Base-by-base conservation (phyloP, 495 filamentous ascomycete species). In the Extremus antarcticus region DNA sequence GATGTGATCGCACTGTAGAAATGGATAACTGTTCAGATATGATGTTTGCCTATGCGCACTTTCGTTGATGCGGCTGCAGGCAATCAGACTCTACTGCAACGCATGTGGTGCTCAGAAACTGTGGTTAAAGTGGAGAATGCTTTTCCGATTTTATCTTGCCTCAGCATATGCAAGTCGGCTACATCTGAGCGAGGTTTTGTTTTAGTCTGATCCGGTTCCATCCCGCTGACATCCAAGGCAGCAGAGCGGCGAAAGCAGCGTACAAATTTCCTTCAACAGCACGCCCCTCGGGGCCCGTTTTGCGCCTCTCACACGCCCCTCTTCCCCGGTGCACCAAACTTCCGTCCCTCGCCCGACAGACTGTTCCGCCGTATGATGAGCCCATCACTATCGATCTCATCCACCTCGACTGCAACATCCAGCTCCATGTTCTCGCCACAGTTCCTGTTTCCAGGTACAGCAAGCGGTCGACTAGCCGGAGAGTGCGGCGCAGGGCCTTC, bases 351-450 rank as follows among this genome's bases (percentile, higher is more conserved):
- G 29, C 13, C 29, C 29, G 29, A 45, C 4, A 45, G 4, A 21
- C 41, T 45, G n/a, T 45, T 45, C 7, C 41, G 41, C n/a, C 41
- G 15, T 15, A 62, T 58, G 1, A 62, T 29, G 0, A 62, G 51
- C 17, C 59, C 55, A 55, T 55, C 43, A 25, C 49, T 25, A 32
- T 55, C 59, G 4, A 58, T 46, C 15, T 57, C 55, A 25, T 58
- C 59, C 29, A 4, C 29, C 4, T 62, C 59, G 21, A 47, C 59
- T 32, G 48, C 20, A 20, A 62, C 55, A 22, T 62, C 59, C n/a
- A 62, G 43, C 10, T 62, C 59, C 59, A 62, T 51, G 43, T 47
- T 48, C 16, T 62, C 59, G 40, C 50, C 20, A 50, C 59, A 57
- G 24, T 8, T 24, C 7, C 55, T n/a, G 9, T 15, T 11, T 7